Evolutionary conservation across 129 eudicot genomes (phyloP).

Genomic region (Pittosporum tobira): DNA sequence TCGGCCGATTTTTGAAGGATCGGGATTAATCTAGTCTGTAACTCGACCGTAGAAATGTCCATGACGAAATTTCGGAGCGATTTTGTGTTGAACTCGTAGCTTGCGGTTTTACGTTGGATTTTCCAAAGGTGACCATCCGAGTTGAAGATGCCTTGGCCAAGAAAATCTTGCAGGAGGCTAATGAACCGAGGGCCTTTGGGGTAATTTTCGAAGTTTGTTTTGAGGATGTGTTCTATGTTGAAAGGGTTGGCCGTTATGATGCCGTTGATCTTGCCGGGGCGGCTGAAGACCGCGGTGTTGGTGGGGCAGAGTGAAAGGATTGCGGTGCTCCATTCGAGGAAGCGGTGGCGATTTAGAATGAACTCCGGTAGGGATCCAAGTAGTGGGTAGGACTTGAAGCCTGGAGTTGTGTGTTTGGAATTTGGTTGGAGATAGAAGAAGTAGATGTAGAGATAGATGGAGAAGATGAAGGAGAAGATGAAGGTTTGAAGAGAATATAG

Average conservation of each 20-base stretch:
- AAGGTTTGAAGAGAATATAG: slow-evolving; percentile 14
- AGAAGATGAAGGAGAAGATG: slow-evolving; percentile 11
- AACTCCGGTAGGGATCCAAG: slow-evolving; percentile 65
- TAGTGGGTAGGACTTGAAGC: slow-evolving; percentile 56
- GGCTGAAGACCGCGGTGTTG: slow-evolving; percentile 59
- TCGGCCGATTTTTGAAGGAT: slow-evolving; percentile 28
- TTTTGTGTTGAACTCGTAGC: slow-evolving; percentile 63
- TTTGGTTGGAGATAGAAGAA: slow-evolving; percentile 5
- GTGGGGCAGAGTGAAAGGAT: slow-evolving; percentile 52
- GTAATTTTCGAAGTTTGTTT: slow-evolving; percentile 62
- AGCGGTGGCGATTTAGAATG: slow-evolving; percentile 67
- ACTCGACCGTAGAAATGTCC: slow-evolving; percentile 32
- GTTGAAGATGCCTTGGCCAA: slow-evolving; percentile 78
- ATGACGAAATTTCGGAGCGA: slow-evolving; percentile 54
- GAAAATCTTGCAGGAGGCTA: slow-evolving; percentile 53
- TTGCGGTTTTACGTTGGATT: slow-evolving; percentile 66
- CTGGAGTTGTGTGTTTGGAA: slow-evolving; percentile 16
- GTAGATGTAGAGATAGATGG: slow-evolving; percentile 16
- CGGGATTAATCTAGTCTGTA: slow-evolving; percentile 43
- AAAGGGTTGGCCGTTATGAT: slow-evolving; percentile 66
- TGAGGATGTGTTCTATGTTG: slow-evolving; percentile 66
- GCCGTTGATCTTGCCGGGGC: slow-evolving; percentile 60
- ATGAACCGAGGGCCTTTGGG: slow-evolving; percentile 72
- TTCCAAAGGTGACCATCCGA: slow-evolving; percentile 67
- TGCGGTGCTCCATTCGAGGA: slow-evolving; percentile 72